Evolutionary conservation across 768 basidiomycete genomes (phyloP).

Genomic region (Royoungia palumana): DNA sequence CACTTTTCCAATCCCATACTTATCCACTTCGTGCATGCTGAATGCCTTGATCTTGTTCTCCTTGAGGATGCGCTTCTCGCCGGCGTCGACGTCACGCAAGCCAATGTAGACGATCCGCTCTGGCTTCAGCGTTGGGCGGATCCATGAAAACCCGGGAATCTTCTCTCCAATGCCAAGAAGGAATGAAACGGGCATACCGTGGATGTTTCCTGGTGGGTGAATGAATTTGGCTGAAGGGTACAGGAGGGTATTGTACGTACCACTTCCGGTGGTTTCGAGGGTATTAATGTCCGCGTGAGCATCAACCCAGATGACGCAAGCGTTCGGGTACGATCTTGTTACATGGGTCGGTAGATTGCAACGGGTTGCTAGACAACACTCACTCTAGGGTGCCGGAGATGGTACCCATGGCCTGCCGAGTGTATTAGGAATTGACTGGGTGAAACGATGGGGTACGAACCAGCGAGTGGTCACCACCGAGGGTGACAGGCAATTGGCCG

Average conservation of each 20-base stretch:
- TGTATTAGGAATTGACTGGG: background rate
- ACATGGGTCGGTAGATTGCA: constrained; percentile 3
- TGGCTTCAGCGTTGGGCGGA: constrained; percentile 63
- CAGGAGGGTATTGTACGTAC: constrained; percentile 32
- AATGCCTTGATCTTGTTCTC: constrained; percentile 81
- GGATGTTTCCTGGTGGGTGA: constrained; percentile 71
- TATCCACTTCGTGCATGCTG: constrained; percentile 88
- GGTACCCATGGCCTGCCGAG: constrained; percentile 79
- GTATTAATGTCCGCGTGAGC: constrained; percentile 99
- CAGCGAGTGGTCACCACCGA: constrained; percentile 96
- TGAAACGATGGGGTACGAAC: constrained; percentile 40
- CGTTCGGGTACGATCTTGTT: constrained; percentile 64
- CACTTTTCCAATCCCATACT: constrained; percentile 88
- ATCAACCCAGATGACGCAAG: constrained; percentile 94
- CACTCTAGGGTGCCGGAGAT: constrained; percentile 85
- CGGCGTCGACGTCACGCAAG: constrained; percentile 86
- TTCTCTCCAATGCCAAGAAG: constrained; percentile 52
- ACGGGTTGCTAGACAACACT: constrained; percentile 14
- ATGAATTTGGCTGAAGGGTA: constrained; percentile 1
- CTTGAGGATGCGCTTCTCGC: constrained; percentile 83
- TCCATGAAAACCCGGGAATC: constrained; percentile 50
- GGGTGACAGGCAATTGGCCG: constrained; percentile 82
- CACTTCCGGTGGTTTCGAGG: constrained; percentile 70
- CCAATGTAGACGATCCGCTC: constrained; percentile 94
- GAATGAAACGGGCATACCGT: constrained; percentile 98